phyloP scores from a whole-genome alignment of 1,139 yeast genomes.

The Pichia sp. region DNA sequence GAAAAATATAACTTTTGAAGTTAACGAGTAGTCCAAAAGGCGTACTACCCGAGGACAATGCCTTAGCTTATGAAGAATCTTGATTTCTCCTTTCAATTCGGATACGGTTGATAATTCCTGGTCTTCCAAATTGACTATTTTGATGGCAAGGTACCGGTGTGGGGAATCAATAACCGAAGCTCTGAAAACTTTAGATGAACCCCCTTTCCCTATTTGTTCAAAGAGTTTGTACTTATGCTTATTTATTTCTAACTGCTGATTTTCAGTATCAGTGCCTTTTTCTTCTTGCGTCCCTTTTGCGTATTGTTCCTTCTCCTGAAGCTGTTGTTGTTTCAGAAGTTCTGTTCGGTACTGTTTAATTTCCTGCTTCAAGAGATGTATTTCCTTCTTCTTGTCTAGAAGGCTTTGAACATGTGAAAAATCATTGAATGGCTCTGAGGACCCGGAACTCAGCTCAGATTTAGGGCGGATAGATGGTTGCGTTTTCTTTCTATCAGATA shows the following conservation, averaged over 20 bases:
- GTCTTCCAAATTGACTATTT: conserved; percentile 75
- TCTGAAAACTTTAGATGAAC: conserved; percentile 87
- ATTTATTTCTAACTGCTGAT: conserved; percentile 40
- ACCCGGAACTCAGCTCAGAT: neutral
- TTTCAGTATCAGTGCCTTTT: neutral
- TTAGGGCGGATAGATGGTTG: neutral
- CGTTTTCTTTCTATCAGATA: neutral
- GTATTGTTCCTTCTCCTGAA: conserved; percentile 6
- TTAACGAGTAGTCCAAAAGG: conserved; percentile 68
- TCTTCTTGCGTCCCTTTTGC: conserved; percentile 2
- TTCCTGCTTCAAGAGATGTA: conserved; percentile 15
- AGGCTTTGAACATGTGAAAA: conserved; percentile 13
- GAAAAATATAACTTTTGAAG: conserved; percentile 58
- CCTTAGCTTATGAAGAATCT: conserved; percentile 57
- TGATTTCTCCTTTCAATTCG: conserved; percentile 89
- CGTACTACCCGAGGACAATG: conserved; percentile 72
- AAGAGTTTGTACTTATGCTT: conserved; percentile 65
- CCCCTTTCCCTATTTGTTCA: conserved; percentile 86
- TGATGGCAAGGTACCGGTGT: conserved; percentile 68
- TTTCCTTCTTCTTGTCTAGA: conserved; percentile 16
- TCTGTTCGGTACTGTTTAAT: conserved; percentile 17
- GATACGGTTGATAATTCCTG: conserved; percentile 68
- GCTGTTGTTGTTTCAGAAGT: conserved; percentile 10
- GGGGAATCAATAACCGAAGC: conserved; percentile 47
- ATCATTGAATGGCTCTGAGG: neutral